Conservation (phyloP, 2,329 filamentous ascomycete species). For the Penicillium italicum region DNA sequence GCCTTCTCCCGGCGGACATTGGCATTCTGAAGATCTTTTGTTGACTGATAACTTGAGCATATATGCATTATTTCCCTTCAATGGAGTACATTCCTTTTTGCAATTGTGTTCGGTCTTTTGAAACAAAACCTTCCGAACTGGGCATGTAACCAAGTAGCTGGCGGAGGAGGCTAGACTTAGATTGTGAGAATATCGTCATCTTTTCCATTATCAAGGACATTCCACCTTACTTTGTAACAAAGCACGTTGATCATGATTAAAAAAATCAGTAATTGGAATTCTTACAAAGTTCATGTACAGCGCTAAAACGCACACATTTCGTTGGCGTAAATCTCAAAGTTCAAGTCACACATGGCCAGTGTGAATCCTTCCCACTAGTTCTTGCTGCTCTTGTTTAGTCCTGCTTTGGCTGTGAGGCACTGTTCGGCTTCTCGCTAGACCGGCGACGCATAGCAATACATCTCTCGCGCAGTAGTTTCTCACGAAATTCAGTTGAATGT, state of each 20-base stretch:
- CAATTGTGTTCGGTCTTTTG: not conserved
- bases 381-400: not conserved
- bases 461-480: slow-evolving; percentile 38
- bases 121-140: not conserved
- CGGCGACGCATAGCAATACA: slow-evolving; percentile 35
- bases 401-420: slow-evolving; percentile 6
- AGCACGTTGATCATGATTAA: not conserved
- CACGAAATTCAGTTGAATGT: slow-evolving; percentile 34
- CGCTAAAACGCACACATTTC: not conserved
- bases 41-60: slow-evolving; percentile 6
- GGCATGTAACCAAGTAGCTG: not conserved
- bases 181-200: not conserved
- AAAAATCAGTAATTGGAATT: not conserved
- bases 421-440: slow-evolving; percentile 25
- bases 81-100: slow-evolving; percentile 32
- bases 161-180: not conserved
- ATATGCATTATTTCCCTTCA: slow-evolving; percentile 19
- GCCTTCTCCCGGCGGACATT: not conserved
- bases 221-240: not conserved
- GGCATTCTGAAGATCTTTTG: slow-evolving; percentile 1
- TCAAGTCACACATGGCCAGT: not conserved
- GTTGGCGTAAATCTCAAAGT: not conserved
- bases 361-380: not conserved
- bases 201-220: not conserved
- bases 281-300: not conserved